phyloP scores from a whole-genome alignment of 2,329 filamentous ascomycete genomes.

The Cladorrhinum sp. region DNA sequence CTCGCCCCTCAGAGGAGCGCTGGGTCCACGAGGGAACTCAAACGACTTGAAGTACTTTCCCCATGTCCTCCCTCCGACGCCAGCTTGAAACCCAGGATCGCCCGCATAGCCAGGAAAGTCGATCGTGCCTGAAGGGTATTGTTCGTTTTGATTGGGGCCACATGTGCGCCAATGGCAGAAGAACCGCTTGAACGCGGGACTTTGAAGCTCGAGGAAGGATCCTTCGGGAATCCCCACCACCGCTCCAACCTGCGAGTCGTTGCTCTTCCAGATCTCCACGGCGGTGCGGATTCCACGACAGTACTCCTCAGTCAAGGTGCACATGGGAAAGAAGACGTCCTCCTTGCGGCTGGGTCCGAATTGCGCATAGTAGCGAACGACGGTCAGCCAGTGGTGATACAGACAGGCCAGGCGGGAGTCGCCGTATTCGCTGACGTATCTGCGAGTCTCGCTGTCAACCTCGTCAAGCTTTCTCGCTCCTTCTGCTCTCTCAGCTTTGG shows the following conservation, averaged over 20 bases:
- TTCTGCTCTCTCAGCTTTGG: neutral
- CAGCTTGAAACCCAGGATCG: neutral
- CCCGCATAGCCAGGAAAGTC: neutral
- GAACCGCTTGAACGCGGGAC: neutral
- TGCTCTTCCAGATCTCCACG: neutral
- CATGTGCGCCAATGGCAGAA: neutral
- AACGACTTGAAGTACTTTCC: neutral
- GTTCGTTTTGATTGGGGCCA: neutral
- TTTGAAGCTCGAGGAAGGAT: neutral
- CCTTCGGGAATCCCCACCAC: neutral
- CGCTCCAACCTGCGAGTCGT: neutral
- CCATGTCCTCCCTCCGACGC: neutral
- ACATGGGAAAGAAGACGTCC: neutral
- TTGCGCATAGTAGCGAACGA: neutral
- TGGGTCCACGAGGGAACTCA: neutral
- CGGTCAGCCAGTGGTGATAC: neutral
- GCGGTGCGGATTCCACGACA: neutral
- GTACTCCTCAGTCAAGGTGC: neutral
- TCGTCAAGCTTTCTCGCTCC: neutral
- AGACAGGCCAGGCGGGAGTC: neutral
- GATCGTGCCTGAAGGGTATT: neutral
- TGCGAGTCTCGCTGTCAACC: neutral
- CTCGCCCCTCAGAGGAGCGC: neutral
- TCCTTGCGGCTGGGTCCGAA: neutral
- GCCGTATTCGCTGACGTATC: neutral